phyloP scores from a whole-genome alignment of 805 yeast species.

The baker's yeast (Saccharomyces cerevisiae) region DNA sequence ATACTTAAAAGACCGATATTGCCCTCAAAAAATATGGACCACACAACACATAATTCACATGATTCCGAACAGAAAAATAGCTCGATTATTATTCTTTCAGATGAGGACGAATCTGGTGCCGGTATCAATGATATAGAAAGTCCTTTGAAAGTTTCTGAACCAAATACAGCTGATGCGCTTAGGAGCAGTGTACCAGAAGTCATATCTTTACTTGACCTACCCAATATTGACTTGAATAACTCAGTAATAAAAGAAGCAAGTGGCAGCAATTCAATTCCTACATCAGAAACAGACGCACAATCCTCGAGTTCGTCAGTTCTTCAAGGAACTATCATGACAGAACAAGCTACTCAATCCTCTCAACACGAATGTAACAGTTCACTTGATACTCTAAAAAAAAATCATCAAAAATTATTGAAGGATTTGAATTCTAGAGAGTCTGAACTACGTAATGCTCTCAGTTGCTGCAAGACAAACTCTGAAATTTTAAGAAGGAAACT shows the following conservation, averaged over 20 bases:
- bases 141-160: not conserved
- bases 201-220: not conserved
- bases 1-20: not conserved
- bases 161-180: not conserved
- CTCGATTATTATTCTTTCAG: slow-evolving; percentile 25
- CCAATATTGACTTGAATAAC: not conserved
- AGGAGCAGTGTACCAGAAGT: not conserved
- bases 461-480: slow-evolving; percentile 12
- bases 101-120: slow-evolving; percentile 23
- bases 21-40: not conserved
- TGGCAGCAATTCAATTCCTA: not conserved
- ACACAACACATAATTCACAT: not conserved
- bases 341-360: not conserved
- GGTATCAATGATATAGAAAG: not conserved
- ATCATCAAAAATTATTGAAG: slow-evolving; percentile 1
- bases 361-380: not conserved
- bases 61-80: not conserved
- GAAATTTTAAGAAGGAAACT: slow-evolving; percentile 19
- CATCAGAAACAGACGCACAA: not conserved
- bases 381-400: not conserved
- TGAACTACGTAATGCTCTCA: slow-evolving; percentile 7
- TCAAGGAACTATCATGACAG: not conserved
- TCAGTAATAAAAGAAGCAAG: not conserved
- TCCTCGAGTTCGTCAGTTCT: not conserved
- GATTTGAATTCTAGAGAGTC: slow-evolving; percentile 7